These are phyloP conservation scores for Lichina pygmaea DNA, from an alignment of 495 filamentous ascomycete species.

Conservation along the genomic window DNA sequence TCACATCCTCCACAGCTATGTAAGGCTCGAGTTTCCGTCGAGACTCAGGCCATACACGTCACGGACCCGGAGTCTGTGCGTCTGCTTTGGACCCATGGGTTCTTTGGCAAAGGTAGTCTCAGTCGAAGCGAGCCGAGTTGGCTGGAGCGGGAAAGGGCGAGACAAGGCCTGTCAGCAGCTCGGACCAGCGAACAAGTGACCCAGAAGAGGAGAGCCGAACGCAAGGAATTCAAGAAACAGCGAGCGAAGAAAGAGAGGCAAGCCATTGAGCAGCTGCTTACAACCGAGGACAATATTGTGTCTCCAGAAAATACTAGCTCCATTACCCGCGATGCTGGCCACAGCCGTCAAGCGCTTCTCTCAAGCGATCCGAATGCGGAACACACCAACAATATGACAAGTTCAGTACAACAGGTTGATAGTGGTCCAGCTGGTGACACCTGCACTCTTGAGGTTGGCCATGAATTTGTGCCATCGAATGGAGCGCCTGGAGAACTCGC, in stretches of 20 bases:
- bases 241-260: conserved; percentile 64
- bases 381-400: too few species aligned
- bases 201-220: conserved; percentile 46
- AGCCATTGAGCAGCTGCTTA: conserved; percentile 42
- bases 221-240: conserved; percentile 65
- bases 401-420: too few species aligned
- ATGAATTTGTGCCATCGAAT: too few species aligned
- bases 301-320: background rate
- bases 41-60: conserved; percentile 65
- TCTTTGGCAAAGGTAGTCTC: conserved; percentile 81
- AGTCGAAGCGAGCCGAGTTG: conserved; percentile 87
- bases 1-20: conserved; percentile 40
- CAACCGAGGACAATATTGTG: conserved; percentile 26
- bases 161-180: conserved; percentile 31
- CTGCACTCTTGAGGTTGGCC: too few species aligned
- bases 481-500: too few species aligned
- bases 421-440: too few species aligned
- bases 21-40: conserved; percentile 45
- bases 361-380: background rate
- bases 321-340: too few species aligned
- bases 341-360: background rate
- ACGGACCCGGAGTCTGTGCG: conserved; percentile 46
- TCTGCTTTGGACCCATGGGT: conserved; percentile 80
- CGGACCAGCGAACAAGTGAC: conserved; percentile 57
- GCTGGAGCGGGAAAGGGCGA: conserved; percentile 56